Conservation (phyloP, 495 filamentous ascomycete species). For the Melanomma pulvis-pyrius region DNA sequence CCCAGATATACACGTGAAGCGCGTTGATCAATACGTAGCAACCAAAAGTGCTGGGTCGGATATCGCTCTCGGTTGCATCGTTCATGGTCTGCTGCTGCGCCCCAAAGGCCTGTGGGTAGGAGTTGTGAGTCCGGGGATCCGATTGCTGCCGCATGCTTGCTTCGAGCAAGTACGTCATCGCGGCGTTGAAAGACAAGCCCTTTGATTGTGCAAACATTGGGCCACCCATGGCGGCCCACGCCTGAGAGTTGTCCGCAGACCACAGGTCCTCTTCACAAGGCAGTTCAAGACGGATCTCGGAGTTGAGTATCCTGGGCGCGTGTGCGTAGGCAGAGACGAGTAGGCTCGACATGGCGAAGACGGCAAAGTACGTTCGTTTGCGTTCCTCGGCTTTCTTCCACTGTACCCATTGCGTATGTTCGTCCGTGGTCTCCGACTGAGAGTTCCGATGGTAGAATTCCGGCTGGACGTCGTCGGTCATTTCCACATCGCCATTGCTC, state of each 20-base stretch:
- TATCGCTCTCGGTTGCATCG: conserved; percentile 61
- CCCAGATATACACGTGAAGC: conserved; percentile 98
- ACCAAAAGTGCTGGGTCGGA: conserved; percentile 90
- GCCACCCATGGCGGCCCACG: conserved; percentile 79
- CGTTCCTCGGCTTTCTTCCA: conserved; percentile 92
- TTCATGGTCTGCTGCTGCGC: conserved; percentile 41
- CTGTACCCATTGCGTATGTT: conserved; percentile 80
- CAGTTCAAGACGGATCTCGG: conserved; percentile 86
- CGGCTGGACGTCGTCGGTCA: conserved; percentile 36
- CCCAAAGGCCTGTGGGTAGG: conserved; percentile 55
- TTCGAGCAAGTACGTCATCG: conserved; percentile 77
- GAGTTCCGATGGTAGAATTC: conserved; percentile 18
- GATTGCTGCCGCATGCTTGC: conserved; percentile 72
- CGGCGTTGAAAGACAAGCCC: conserved; percentile 69
- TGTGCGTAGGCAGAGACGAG: conserved; percentile 93
- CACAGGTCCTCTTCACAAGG: conserved; percentile 95
- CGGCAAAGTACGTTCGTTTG: conserved; percentile 88
- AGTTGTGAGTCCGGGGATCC: conserved; percentile 46
- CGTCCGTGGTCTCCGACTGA: conserved; percentile 49
- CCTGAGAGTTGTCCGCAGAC: conserved; percentile 75
- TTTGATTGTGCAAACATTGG: conserved; percentile 65
- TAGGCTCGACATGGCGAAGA: conserved; percentile 89
- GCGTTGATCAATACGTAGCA: conserved; percentile 94
- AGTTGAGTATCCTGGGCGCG: conserved; percentile 87
- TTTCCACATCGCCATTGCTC: conserved; percentile 39